Conservation (phyloP, 768 basidiomycete genomes). For the Coprinopsis cinerea region DNA sequence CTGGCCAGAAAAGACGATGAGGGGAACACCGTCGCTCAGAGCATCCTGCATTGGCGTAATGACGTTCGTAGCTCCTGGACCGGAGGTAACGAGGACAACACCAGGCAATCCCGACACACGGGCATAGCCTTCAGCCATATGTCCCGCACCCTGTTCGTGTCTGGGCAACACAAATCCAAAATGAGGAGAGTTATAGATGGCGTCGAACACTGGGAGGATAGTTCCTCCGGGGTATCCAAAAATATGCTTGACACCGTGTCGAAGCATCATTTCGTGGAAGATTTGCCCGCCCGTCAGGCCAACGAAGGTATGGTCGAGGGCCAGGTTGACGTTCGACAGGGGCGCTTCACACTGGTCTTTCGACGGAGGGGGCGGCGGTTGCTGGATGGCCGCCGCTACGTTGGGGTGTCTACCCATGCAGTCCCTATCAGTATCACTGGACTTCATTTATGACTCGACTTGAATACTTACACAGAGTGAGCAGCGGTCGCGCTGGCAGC, state of each 20-base stretch:
- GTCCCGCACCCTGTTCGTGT: conserved; percentile 97
- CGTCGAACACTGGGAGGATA: conserved; percentile 99
- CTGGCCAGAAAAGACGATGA: conserved; percentile 95
- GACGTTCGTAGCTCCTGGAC: conserved; percentile 97
- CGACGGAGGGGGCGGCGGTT: conserved; percentile 32
- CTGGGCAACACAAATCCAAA: conserved; percentile 95
- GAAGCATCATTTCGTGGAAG: conserved; percentile 99
- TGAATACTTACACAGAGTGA: conserved; percentile 52
- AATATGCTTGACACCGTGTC: conserved; percentile 92
- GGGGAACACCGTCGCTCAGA: conserved; percentile 85
- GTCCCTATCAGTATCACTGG: conserved; percentile 3
- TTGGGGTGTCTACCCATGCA: conserved; percentile 49
- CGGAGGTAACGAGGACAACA: conserved; percentile 96
- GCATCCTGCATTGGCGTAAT: conserved; percentile 99
- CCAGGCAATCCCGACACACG: conserved; percentile 97
- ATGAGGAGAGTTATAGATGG: conserved; percentile 92
- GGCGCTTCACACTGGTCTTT: conserved; percentile 32
- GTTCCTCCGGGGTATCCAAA: conserved; percentile 99
- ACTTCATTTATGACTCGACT: not conserved
- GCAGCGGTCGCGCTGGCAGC: conserved; percentile 55
- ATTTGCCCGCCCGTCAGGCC: conserved; percentile 96
- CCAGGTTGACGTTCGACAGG: conserved; percentile 36
- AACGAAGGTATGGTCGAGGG: conserved; percentile 79
- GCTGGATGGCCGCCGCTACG: conserved; percentile 50
- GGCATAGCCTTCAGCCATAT: conserved; percentile 99